Base-by-base conservation (phyloP, 1,284 basidiomycete genomes). In the Hemileia vastatrix region DNA sequence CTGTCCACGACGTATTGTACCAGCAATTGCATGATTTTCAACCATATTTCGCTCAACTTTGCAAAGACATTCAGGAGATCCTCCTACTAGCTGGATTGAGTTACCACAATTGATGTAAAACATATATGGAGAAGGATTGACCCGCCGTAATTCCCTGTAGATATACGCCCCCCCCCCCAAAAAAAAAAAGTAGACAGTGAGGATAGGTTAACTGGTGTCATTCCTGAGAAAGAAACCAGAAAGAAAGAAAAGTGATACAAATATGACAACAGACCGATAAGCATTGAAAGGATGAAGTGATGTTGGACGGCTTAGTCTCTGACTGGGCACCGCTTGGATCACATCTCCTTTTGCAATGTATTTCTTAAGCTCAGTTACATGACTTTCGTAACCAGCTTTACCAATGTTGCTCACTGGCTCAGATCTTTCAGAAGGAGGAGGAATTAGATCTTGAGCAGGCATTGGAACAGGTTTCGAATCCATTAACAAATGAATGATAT, bases 71-170 rank as follows among this genome's bases (percentile, higher is more conserved):
- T 99, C 95, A 0, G 95, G 95, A 69, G 90, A 94, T 0, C 95
- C 95, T 8, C 95, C 95, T 13, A 98, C 92, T 33, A 99, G 80
- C 76, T 97, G 91, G 8, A 91, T 77, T 8, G 52, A 40, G 32
- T 40, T 48, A 6, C 65, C 53, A 11, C 67, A 67, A 71, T 98
- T 90, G 67, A 99, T 77, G 76, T 94, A 99, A 78, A 95, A 99
- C 94, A 96, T 98, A 78, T 99, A 98, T 4, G 95, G 95, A 60
- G 89, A 93, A 0, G 95, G 95, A 74, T 99, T 99, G 66, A 97
- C 83, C 70, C 93, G 86, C 54, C 95, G 84, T 50, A 99, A 80
- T 64, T 91, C 88, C 23, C 95, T 83, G 76, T 93, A 96, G 19
- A 1, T 15, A 3, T n/a, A n/a, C n/a, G n/a, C n/a, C n/a, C n/a